Evolutionary conservation across 768 basidiomycete genomes (phyloP).

Genomic region (Exsudoporus frostii): DNA sequence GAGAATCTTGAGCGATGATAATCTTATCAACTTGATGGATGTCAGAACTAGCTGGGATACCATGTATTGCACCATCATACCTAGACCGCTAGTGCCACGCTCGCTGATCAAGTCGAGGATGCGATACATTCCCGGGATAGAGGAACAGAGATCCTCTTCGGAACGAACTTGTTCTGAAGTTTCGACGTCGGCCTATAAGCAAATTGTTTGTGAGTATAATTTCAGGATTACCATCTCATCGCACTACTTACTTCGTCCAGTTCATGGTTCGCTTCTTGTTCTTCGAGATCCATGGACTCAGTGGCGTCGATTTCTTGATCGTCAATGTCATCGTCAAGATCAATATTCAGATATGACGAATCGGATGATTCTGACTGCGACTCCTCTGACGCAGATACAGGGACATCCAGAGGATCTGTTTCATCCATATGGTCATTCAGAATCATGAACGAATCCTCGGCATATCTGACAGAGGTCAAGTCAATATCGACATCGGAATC

Average conservation of each 20-base stretch:
- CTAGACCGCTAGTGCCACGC: slow-evolving; percentile 48
- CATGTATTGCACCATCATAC: slow-evolving; percentile 28
- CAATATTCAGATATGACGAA: slow-evolving; percentile 19
- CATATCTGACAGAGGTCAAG: background rate
- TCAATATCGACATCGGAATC: slow-evolving; percentile 6
- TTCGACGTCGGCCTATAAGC: slow-evolving; percentile 19
- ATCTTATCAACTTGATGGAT: slow-evolving; percentile 53
- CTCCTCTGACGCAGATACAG: slow-evolving; percentile 3
- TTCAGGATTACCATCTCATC: background rate
- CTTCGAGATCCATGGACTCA: slow-evolving; percentile 16
- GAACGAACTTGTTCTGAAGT: slow-evolving; percentile 2
- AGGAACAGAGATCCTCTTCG: slow-evolving; percentile 24
- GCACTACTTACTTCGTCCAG: slow-evolving; percentile 14
- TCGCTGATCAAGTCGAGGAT: slow-evolving; percentile 55
- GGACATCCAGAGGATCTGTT: background rate
- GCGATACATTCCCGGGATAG: slow-evolving; percentile 46
- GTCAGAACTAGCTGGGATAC: background rate
- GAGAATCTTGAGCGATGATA: slow-evolving; percentile 53
- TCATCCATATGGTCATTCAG: slow-evolving; percentile 4
- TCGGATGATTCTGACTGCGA: slow-evolving; percentile 17
- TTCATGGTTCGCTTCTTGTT: slow-evolving; percentile 5
- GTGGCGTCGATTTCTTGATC: slow-evolving; percentile 12
- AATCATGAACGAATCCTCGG: slow-evolving; percentile 11
- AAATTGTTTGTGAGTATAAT: background rate
- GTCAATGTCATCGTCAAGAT: slow-evolving; percentile 9